Evolutionary conservation across 148 eudicot species (phyloP).

Genomic region (Spergularia bocconei): DNA sequence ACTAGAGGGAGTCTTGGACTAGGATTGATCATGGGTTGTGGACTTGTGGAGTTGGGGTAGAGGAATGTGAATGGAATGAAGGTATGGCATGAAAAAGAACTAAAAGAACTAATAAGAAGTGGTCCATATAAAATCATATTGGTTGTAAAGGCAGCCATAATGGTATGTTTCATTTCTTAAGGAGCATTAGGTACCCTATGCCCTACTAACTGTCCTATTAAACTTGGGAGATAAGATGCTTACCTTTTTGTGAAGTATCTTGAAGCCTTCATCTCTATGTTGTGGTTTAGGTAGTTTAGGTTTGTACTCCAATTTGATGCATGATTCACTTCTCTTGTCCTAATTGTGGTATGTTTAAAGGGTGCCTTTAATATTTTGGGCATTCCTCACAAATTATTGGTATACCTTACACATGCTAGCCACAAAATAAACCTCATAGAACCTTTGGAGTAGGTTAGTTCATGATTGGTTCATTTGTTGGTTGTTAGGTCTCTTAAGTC

Average conservation of each 20-base stretch:
- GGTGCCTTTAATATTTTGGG: conserved; percentile 1
- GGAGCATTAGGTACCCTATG: conserved; percentile 13
- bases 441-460: neutral
- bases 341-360: neutral
- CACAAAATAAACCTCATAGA: neutral
- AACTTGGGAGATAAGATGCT: conserved; percentile 19
- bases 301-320: too few relatives aligned
- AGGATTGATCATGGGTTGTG: too few relatives aligned
- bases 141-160: conserved; percentile 19
- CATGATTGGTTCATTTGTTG: conserved; percentile 2
- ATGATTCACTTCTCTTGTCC: neutral
- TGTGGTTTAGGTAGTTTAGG: neutral
- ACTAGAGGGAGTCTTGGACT: too few relatives aligned
- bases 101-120: neutral
- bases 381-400: neutral
- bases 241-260: conserved; percentile 18
- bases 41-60: too few relatives aligned
- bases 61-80: neutral
- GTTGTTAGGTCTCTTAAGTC: neutral
- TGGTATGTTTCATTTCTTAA: conserved; percentile 14
- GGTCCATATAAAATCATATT: conserved; percentile 19
- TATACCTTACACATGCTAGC: conserved; percentile 17
- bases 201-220: neutral
- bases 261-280: conserved; percentile 8
- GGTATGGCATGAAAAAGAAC: neutral